Conservation (phyloP, 495 filamentous ascomycete species). For the Cryomyces minteri region DNA sequence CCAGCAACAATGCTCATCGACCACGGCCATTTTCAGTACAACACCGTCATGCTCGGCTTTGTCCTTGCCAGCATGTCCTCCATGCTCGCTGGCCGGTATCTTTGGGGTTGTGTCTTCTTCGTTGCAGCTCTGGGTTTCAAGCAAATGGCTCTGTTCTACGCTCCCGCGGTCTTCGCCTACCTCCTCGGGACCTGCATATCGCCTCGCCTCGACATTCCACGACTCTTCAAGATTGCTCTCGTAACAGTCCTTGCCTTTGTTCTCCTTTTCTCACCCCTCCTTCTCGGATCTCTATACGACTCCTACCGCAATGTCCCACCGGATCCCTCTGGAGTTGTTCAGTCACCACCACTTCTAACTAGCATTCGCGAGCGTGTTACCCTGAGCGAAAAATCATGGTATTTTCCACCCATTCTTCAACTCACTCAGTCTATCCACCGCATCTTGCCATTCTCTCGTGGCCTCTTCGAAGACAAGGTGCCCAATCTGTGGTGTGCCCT, state of each 20-base stretch:
- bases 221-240: constrained; percentile 55
- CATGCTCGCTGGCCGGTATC: constrained; percentile 62
- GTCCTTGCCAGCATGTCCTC: constrained; percentile 71
- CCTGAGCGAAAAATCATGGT: constrained; percentile 41
- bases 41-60: constrained; percentile 92
- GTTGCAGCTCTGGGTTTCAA: constrained; percentile 89
- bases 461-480: constrained; percentile 95
- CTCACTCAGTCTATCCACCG: constrained; percentile 65
- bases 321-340: constrained; percentile 26
- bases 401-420: constrained; percentile 59
- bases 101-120: constrained; percentile 87
- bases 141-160: constrained; percentile 97
- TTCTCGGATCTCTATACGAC: constrained; percentile 45
- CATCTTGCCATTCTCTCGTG: constrained; percentile 86
- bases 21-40: constrained; percentile 98
- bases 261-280: constrained; percentile 52
- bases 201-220: constrained; percentile 46
- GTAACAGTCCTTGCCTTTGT: constrained; percentile 57
- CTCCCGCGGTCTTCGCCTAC: constrained; percentile 80
- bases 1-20: constrained; percentile 84
- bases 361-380: constrained; percentile 29
- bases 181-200: constrained; percentile 71
- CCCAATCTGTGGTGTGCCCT: constrained; percentile 94
- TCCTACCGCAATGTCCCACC: constrained; percentile 27
- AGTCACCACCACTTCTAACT: constrained; percentile 30